Percentiles rank a stretch among this genome's conserved stretches.
These are phyloP conservation scores for Yarrowia bubula DNA, from an alignment of 805 yeast species.

Conservation along the genomic window DNA sequence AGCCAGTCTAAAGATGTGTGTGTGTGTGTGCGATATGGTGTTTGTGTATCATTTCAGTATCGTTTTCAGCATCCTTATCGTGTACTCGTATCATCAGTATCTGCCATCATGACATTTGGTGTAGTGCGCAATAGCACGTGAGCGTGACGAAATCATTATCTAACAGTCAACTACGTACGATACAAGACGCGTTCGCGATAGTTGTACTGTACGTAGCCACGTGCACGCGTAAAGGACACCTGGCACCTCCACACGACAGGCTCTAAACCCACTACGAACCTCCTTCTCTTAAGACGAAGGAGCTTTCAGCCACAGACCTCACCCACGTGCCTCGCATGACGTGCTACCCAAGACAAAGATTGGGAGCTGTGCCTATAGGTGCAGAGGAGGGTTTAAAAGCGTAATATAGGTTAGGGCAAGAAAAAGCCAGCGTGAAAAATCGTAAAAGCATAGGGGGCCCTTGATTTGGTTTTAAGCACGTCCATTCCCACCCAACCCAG, in stretches of 20 bases:
- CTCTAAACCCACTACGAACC: no score
- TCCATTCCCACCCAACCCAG: constrained; percentile 5
- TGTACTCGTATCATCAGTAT: no score
- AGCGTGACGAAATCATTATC: not conserved
- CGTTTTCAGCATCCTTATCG: no score
- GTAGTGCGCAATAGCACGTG: constrained; percentile 25
- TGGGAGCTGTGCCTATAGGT: constrained; percentile 14
- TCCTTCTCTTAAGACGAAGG: not conserved
- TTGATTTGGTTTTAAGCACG: constrained; percentile 25
- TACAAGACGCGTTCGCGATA: no score
- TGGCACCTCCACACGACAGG: not conserved
- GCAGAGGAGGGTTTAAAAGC: constrained; percentile 20
- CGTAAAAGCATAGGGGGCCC: constrained; percentile 14
- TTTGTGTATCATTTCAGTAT: not conserved
- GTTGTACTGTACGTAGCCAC: no score
- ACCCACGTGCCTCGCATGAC: constrained; percentile 27
- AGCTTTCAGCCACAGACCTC: constrained; percentile 22
- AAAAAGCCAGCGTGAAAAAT: constrained; percentile 24
- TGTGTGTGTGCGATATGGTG: no score
- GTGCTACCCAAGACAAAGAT: constrained; percentile 13
- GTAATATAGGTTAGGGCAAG: constrained; percentile 24
- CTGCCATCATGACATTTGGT: constrained; percentile 1
- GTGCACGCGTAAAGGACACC: not conserved
- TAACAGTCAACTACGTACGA: not conserved
- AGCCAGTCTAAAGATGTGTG: no score